Evolutionary conservation across 371 early-diverging fungal species (phyloP).

Genomic region (Syncephalastrum contaminatum): DNA sequence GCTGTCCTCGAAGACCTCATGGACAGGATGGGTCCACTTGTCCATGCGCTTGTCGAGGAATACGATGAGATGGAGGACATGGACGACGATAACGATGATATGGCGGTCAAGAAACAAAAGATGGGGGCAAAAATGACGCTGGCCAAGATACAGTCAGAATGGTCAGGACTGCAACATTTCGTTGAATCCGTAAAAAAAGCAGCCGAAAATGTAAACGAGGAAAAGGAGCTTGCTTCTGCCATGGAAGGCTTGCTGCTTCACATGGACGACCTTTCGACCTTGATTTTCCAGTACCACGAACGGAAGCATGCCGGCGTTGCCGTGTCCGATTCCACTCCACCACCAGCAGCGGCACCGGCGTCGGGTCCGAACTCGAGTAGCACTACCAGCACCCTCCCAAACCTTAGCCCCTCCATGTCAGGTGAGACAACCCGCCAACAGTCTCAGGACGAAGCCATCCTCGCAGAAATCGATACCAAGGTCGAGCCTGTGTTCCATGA

Average conservation of each 20-base stretch:
- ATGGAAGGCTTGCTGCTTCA: slow-evolving; percentile 36
- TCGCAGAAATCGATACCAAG: slow-evolving; percentile 47
- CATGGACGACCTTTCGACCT: slow-evolving; percentile 36
- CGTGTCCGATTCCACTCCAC: no score
- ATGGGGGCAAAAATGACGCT: slow-evolving; percentile 18
- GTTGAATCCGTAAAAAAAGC: slow-evolving; percentile 29
- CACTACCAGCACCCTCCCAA: no score
- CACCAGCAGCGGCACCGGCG: no score
- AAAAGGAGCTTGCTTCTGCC: slow-evolving; percentile 12
- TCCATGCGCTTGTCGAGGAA: slow-evolving; percentile 17
- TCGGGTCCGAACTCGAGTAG: no score
- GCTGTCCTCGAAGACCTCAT: slow-evolving; percentile 19
- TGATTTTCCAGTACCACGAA: slow-evolving; percentile 49
- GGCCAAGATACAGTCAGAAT: slow-evolving; percentile 47
- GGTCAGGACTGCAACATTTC: slow-evolving; percentile 49
- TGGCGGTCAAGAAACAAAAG: slow-evolving; percentile 15
- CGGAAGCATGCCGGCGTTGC: slow-evolving; percentile 18
- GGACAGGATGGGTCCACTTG: slow-evolving; percentile 18
- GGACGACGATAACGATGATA: slow-evolving; percentile 26
- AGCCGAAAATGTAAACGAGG: slow-evolving; percentile 18
- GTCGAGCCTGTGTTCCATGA: slow-evolving; percentile 51
- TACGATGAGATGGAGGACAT: slow-evolving; percentile 25
- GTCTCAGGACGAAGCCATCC: slow-evolving; percentile 21
- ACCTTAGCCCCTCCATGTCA: no score
- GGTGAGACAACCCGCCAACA: slow-evolving; percentile 1